These are phyloP conservation scores for Physcomitrium patens DNA, from an alignment of 225 moss, liverwort and hornwort species.

Conservation along the genomic window DNA sequence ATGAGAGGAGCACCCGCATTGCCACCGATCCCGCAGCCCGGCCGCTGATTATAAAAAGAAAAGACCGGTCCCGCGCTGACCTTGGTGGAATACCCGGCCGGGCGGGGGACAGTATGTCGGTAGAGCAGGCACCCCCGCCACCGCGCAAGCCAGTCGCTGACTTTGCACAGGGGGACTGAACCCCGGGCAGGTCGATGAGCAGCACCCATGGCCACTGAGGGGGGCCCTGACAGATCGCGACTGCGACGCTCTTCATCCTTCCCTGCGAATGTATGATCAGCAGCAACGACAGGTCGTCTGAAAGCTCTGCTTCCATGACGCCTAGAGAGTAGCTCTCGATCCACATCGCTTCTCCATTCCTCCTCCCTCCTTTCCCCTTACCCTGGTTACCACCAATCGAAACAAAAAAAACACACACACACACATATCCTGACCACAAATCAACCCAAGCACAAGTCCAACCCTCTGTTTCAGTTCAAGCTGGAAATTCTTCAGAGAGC, in stretches of 20 bases:
- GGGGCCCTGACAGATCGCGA: not conserved
- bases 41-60: constrained; percentile 14
- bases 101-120: constrained; percentile 26
- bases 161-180: not conserved
- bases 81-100: not conserved
- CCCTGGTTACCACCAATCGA: no score
- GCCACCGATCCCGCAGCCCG: constrained; percentile 19
- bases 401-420: no score
- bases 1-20: constrained; percentile 6
- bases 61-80: constrained; percentile 39
- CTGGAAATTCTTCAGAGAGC: no score
- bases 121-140: constrained; percentile 5
- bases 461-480: no score
- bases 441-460: no score
- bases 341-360: no score
- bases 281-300: not conserved
- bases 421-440: no score
- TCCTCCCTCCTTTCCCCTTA: no score
- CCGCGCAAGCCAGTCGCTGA: constrained; percentile 28
- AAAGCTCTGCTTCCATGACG: constrained; percentile 1
- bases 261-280: no score
- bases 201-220: no score
- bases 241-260: not conserved
- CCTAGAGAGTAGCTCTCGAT: not conserved
- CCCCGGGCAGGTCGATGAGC: no score